These are phyloP conservation scores for Rhizopogon sp. DNA, from an alignment of 768 basidiomycete genomes.

Conservation along the genomic window DNA sequence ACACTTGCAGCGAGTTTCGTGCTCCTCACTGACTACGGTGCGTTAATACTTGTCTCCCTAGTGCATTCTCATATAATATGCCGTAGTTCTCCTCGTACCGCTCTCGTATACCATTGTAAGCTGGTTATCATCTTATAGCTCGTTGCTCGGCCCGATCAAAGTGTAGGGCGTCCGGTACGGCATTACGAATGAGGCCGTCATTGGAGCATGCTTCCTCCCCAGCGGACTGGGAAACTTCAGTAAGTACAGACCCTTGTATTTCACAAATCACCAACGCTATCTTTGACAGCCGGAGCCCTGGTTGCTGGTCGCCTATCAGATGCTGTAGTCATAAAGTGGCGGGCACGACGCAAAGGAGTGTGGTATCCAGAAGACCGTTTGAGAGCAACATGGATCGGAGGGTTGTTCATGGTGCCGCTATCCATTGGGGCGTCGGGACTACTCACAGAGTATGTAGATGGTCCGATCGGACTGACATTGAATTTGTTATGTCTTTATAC, in stretches of 20 bases:
- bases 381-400: constrained; percentile 39
- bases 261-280: background rate
- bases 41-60: no score
- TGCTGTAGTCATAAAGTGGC: constrained; percentile 38
- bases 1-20: no score
- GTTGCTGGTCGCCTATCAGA: constrained; percentile 54
- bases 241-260: constrained; percentile 10
- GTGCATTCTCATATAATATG: background rate
- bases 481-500: constrained; percentile 49
- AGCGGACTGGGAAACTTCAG: constrained; percentile 30
- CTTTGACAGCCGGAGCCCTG: constrained; percentile 51
- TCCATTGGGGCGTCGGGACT: constrained; percentile 43
- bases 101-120: constrained; percentile 33
- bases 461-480: constrained; percentile 38
- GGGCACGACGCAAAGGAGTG: constrained; percentile 39
- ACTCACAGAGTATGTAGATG: constrained; percentile 39
- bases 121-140: background rate
- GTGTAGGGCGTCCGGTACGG: constrained; percentile 29
- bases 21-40: no score
- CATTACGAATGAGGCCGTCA: constrained; percentile 29
- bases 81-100: constrained; percentile 26
- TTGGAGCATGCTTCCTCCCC: constrained; percentile 32
- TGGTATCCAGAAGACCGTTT: constrained; percentile 65
- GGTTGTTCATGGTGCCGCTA: constrained; percentile 41
- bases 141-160: background rate